Conservation (phyloP, 2,329 filamentous ascomycete genomes). For the Fusarium sp. region DNA sequence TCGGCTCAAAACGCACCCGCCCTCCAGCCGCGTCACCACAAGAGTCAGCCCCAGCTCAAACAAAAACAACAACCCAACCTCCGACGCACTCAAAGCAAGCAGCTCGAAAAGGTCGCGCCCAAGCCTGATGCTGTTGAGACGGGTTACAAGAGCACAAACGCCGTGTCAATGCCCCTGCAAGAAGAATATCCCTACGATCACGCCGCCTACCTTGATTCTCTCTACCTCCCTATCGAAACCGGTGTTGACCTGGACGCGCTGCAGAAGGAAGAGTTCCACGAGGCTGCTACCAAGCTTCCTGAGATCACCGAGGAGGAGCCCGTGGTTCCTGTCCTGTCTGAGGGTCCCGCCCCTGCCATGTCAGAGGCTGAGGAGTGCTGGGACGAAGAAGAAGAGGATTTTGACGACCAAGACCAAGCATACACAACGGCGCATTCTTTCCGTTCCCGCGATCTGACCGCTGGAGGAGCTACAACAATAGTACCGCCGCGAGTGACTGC, state of each 20-base stretch:
- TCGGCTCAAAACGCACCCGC: conserved; percentile 38
- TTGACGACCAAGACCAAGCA: conserved; percentile 68
- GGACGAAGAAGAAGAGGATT: conserved; percentile 78
- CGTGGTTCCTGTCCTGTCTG: conserved; percentile 38
- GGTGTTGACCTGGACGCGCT: conserved; percentile 38
- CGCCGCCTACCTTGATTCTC: conserved; percentile 43
- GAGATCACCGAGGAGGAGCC: conserved; percentile 47
- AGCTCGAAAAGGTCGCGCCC: conserved; percentile 44
- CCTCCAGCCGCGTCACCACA: conserved; percentile 57
- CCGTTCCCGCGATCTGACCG: conserved; percentile 70
- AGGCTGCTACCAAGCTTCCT: conserved; percentile 43
- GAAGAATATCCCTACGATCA: conserved; percentile 40
- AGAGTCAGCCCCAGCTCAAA: conserved; percentile 63
- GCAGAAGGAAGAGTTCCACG: conserved; percentile 38
- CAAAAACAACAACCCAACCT: conserved; percentile 51
- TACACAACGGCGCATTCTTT: conserved; percentile 80
- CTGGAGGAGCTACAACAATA: conserved; percentile 61
- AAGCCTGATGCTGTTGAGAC: conserved; percentile 29
- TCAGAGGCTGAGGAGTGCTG: conserved; percentile 71
- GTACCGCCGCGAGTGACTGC: conserved; percentile 76
- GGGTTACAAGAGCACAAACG: conserved; percentile 15
- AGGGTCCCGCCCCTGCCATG: conserved; percentile 42
- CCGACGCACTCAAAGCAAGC: conserved; percentile 56
- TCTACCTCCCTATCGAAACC: conserved; percentile 40
- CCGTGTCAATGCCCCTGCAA: conserved; percentile 18